Evolutionary conservation across 352 stramenopile genomes (phyloP).

Genomic region (Globisporangium cederbergense): DNA sequence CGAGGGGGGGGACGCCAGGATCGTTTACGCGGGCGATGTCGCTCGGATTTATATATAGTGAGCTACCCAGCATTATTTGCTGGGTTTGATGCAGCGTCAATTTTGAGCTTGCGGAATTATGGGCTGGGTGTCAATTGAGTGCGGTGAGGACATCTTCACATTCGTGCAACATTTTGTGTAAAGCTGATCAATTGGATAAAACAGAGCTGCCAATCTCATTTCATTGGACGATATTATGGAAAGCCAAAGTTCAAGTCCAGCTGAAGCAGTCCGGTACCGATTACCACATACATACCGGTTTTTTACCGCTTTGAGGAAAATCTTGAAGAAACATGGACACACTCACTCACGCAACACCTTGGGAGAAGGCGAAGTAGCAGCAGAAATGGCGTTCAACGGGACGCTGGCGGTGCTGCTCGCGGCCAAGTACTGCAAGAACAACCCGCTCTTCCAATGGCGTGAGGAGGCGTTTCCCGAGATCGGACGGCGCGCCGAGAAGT

Average conservation of each 20-base stretch:
- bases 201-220: too few relatives aligned
- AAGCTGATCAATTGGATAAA: neutral
- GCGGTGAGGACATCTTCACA: neutral
- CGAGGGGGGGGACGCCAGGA: neutral
- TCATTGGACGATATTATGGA: neutral
- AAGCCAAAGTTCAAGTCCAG: conserved; percentile 4
- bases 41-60: neutral
- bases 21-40: conserved; percentile 4
- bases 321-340: conserved; percentile 5
- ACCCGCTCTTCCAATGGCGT: conserved; percentile 66
- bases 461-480: conserved; percentile 64
- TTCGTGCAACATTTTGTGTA: neutral
- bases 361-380: neutral
- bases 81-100: too few relatives aligned
- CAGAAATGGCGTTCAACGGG: conserved; percentile 37
- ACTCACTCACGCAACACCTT: neutral
- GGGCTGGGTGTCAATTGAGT: neutral
- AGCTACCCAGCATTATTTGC: neutral
- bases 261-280: neutral
- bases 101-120: neutral
- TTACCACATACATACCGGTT: neutral
- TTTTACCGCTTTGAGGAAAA: conserved; percentile 2
- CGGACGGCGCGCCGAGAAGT: conserved; percentile 58
- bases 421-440: conserved; percentile 66
- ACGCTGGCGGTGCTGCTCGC: conserved; percentile 68